phyloP scores from a whole-genome alignment of 768 basidiomycete genomes.

The Tricholoma sp. region DNA sequence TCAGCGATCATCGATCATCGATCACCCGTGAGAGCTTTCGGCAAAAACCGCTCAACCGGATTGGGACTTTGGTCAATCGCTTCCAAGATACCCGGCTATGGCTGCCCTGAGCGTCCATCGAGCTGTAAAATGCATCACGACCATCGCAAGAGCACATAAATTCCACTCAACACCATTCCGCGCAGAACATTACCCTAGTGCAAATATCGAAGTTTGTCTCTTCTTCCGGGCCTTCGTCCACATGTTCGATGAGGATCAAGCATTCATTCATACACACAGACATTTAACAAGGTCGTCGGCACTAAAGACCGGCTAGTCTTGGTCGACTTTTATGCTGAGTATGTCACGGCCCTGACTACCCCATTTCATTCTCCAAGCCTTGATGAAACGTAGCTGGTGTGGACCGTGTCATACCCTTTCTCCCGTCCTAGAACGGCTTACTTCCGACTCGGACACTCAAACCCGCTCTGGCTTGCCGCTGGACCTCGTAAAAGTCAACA shows the following conservation, averaged over 20 bases:
- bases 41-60: background rate
- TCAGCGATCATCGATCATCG: too few species aligned
- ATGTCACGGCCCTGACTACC: constrained; percentile 20
- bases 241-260: constrained; percentile 5
- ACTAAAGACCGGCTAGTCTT: constrained; percentile 52
- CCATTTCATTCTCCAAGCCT: background rate
- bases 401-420: constrained; percentile 69
- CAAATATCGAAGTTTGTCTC: constrained; percentile 37
- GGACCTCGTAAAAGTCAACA: constrained; percentile 71
- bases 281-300: constrained; percentile 30
- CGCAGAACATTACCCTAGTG: constrained; percentile 39
- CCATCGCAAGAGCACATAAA: constrained; percentile 6
- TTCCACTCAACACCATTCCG: constrained; percentile 41
- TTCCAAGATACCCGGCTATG: too few species aligned
- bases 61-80: too few species aligned
- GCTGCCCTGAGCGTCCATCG: background rate
- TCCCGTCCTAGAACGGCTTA: constrained; percentile 61
- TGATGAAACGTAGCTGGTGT: constrained; percentile 57
- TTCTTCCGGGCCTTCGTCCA: constrained; percentile 1
- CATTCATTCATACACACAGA: constrained; percentile 20
- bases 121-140: constrained; percentile 1
- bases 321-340: constrained; percentile 83
- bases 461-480: constrained; percentile 53
- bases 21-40: background rate
- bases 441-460: constrained; percentile 33